A percentile compares a stretch with the other conserved stretches of the same genome.
Conservation (phyloP, 2,329 filamentous ascomycete species). For the Ampelomyces quisqualis region DNA sequence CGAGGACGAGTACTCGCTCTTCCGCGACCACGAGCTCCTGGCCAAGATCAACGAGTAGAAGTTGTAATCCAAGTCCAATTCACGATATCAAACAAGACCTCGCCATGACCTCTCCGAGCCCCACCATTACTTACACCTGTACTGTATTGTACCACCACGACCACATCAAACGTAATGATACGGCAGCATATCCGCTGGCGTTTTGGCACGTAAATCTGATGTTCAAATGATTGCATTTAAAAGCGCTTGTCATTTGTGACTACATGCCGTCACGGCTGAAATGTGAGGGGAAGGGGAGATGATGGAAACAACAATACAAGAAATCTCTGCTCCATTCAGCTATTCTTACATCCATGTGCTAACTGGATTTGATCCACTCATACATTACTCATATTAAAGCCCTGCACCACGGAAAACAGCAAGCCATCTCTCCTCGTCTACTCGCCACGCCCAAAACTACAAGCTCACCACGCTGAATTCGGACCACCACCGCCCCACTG, state of each 20-base stretch:
- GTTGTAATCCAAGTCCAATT: background rate
- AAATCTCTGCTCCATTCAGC: conserved; percentile 27
- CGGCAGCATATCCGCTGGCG: conserved; percentile 35
- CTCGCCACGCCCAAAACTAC: background rate
- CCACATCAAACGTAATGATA: conserved; percentile 19
- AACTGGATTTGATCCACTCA: too few relatives aligned
- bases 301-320: conserved; percentile 11
- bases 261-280: conserved; percentile 18
- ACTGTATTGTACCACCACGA: conserved; percentile 35
- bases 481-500: conserved; percentile 36
- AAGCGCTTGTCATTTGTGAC: conserved; percentile 12
- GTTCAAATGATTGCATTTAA: background rate
- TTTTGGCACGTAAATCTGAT: conserved; percentile 27
- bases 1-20: conserved; percentile 93
- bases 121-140: conserved; percentile 11
- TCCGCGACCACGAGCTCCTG: conserved; percentile 95
- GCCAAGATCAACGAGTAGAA: conserved; percentile 97
- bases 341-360: too few relatives aligned
- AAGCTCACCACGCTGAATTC: conserved; percentile 28
- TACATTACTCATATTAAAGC: background rate
- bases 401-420: too few relatives aligned
- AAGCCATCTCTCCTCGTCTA: background rate
- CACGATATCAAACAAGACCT: background rate
- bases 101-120: background rate
- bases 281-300: conserved; percentile 3